Percentiles rank a stretch among this genome's conserved stretches.
Evolutionary conservation across 371 early-diverging fungal species (phyloP).

Genomic region (Lichtheimia hyalospora): DNA sequence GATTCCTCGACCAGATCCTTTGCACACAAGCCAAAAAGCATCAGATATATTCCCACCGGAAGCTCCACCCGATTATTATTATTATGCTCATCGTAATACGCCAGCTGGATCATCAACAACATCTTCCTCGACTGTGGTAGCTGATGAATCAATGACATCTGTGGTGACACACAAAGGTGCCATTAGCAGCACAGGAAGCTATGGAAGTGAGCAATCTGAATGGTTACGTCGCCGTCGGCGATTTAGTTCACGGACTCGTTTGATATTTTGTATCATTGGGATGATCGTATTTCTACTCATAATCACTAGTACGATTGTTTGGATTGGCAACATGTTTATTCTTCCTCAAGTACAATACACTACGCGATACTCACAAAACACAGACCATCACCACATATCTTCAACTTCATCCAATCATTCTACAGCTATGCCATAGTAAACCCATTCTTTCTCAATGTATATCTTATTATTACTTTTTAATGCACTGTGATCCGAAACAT

Average conservation of each 20-base stretch:
- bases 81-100: conserved; percentile 6
- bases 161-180: conserved; percentile 2
- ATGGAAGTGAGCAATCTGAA: conserved; percentile 4
- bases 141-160: conserved; percentile 11
- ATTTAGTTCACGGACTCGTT: background rate
- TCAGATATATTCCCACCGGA: conserved; percentile 14
- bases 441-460: no score
- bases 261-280: conserved; percentile 12
- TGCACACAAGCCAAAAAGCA: conserved; percentile 5
- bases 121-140: background rate
- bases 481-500: no score
- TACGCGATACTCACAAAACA: conserved; percentile 12
- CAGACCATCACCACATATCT: background rate
- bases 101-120: background rate
- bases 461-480: no score
- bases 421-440: no score
- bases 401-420: no score
- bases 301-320: conserved; percentile 9
- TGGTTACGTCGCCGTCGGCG: conserved; percentile 11
- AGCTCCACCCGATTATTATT: conserved; percentile 14
- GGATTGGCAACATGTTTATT: conserved; percentile 17
- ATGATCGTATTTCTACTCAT: conserved; percentile 16
- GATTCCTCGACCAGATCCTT: conserved; percentile 4
- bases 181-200: background rate
- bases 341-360: conserved; percentile 17